Base-by-base conservation (phyloP, 768 basidiomycete genomes). In the Tricholoma terreum region DNA sequence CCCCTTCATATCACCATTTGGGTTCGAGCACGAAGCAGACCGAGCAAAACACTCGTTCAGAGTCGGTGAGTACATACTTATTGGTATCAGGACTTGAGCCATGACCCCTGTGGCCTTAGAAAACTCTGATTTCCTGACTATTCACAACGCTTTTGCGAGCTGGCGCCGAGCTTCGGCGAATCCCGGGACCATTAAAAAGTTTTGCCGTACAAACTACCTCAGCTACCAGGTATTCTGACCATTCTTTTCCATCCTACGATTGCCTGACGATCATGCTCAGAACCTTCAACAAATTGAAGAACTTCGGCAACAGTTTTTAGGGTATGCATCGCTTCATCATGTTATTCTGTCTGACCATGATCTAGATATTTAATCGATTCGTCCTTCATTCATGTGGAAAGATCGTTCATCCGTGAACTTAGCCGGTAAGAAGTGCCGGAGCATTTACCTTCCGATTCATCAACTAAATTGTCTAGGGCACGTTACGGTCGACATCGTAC, bases 201-300 rank as follows among this genome's bases (percentile, higher is more conserved):
- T 94, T 67, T 95, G 93, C 71, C 81, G 85, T 63, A 75, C 73
- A 48, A 90, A 90, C 67, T 95, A 84, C 62, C 76, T 96, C 34
- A 94, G 90, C 61, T 85, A 93, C 62, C 92, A 93, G 77, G 87
- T 87, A 67, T 65, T 75, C 73, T 35, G 48, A 50, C 15, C 21
- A 30, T 42, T 17, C 5, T 50, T 22, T 48, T 21, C 15, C 36
- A 10, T 4, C 21, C 40, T 27, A 22, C 19, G 24, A 27, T 6
- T 48, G 40, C 15, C 52, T 24, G 49, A 59, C 30, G 27, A 53
- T 19, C 19, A 27, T 49, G 54, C 56, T 6, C 67, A 93, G 86
- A 98, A 94, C 67, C 75, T 99, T 50, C 87, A 93, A 73, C 94
- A 97, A 72, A 96, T 99, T 30, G 96, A 98, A 70, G 96, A 98